phyloP scores from a whole-genome alignment of 768 basidiomycete genomes.

The Hemileccinum rubropunctum region DNA sequence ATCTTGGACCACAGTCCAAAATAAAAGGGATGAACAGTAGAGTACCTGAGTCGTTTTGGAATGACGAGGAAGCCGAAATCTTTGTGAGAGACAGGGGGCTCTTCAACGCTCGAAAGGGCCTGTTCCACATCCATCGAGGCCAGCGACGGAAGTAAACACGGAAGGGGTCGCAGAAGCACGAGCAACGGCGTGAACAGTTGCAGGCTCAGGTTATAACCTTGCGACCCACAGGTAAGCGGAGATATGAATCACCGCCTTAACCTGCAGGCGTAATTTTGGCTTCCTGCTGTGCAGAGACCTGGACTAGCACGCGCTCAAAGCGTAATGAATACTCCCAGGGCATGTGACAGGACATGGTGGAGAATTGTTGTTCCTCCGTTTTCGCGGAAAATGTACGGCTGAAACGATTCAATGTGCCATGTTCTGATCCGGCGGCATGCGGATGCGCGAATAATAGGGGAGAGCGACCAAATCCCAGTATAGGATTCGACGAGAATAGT shows the following conservation, averaged over 20 bases:
- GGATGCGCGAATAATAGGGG: background rate
- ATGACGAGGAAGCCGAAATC: slow-evolving; percentile 14
- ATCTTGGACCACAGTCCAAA: slow-evolving; percentile 15
- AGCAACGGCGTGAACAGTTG: background rate
- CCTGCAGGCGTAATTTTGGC: slow-evolving; percentile 3
- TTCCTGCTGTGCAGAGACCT: background rate
- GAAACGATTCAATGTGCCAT: background rate
- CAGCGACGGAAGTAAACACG: slow-evolving; percentile 3
- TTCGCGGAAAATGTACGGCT: background rate
- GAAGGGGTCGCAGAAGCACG: background rate
- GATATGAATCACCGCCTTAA: slow-evolving; percentile 16
- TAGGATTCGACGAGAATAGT: background rate
- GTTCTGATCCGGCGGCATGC: background rate
- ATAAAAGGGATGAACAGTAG: slow-evolving; percentile 4
- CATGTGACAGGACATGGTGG: background rate
- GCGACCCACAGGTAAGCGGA: background rate
- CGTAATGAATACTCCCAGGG: background rate
- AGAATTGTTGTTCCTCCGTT: background rate
- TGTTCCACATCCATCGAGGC: slow-evolving; percentile 18
- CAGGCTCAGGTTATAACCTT: slow-evolving; percentile 11
- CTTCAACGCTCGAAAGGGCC: background rate
- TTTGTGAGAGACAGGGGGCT: background rate
- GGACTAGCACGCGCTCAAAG: background rate
- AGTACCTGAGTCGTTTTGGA: slow-evolving; percentile 14
- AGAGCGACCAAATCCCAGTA: background rate